Base-by-base conservation (phyloP, 2,329 filamentous ascomycete species). In the Acrocalymma vagum region DNA sequence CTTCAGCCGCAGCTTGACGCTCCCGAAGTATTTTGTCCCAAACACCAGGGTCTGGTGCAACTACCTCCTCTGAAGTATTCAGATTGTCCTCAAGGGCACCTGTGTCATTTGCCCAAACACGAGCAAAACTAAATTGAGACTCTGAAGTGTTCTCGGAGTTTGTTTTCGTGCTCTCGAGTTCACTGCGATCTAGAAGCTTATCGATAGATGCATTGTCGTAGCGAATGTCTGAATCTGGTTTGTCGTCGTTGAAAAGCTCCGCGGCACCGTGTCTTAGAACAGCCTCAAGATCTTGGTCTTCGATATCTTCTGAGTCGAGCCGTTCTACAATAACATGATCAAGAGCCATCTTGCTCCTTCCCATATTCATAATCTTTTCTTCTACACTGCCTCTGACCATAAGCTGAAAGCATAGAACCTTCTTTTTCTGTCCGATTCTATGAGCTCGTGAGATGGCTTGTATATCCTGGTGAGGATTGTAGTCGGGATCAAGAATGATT, bases 381-480 rank as follows among this genome's bases (percentile, higher is more conserved):
- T 99, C 94, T 0, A 88, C 90, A 18, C 87, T 93, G 26, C 86
- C 83, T 44, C 92, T 87, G 2, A 91, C 97, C 77, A 96, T 90
- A 0, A 99, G 75, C 65, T 97, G 93, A 60, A 97, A 96, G 53
- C 95, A 95, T 2, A 99, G 79, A 0, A 99, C 94, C 58, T 95
- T 96, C 54, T 94, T 91, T 69, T 91, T 90, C 70, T 99, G 95
- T 0, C 95, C 95, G 50, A 99, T 97, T 17, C 94, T 87, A 70
- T 99, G 94, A 13, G 93, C 94, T 52, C 95, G 85, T 20, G 93
- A 95, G 20, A 99, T 79, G 0, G 94, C 94, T 68, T 99, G 94
- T 26, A 99, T 88, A 61, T 99, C 95, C 70, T 99, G 94, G 63
- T 99, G 94, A 1, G 94, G 94, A 48, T 99, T 99, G 76, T 95